Evolutionary conservation across 75 land plant genomes (phyloP), one percentile per base, ranked within the genome.

Genomic region (Cryptomeria japonica): DNA sequence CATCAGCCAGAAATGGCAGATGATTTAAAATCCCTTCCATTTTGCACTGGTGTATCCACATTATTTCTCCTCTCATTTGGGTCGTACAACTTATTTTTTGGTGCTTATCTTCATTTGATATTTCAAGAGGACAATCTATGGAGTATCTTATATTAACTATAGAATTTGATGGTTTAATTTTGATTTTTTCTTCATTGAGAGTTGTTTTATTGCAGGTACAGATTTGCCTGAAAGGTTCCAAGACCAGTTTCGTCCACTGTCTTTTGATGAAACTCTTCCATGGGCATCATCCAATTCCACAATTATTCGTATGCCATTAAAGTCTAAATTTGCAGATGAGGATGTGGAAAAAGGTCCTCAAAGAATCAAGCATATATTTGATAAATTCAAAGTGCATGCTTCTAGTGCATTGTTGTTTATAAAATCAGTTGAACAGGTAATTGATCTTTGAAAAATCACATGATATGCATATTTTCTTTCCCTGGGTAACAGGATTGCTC

Each of bases 231-330:
- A 95, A 70, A 91, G 95, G 68, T 98, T 98, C 90, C 87, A 86
- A 86, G 99, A 96, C 92, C 99, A 98, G 90, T 96, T 98, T 86
- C 86, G 31, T 44, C 98, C 99, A 73, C 87, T 96, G 91, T 70
- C 90, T 76, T 46, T 95, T 75, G 93, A 37, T 76, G 84, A 92
- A 53, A 89, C 87, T 25, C 90, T 92, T 88, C 90, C 94, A 34
- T 94, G 92, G 91, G 90, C 80, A 64, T 90, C 90, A 41, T 76
- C 94, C 53, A 88, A 96, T 90, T 92, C 94, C 22, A 95, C 98
- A 22, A 85, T 96, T 82, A 91, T 98, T 49, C 97, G 99, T 85
- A 93, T 98, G 95, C 99, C 99, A 41, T 87, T 98, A 84, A 94
- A 93, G 86, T 86, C 93, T 51, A 89, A 83, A 64, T 87, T 84